These are phyloP conservation scores for Colletotrichum caudatum DNA, from an alignment of 2,329 filamentous ascomycete genomes.

Conservation along the genomic window DNA sequence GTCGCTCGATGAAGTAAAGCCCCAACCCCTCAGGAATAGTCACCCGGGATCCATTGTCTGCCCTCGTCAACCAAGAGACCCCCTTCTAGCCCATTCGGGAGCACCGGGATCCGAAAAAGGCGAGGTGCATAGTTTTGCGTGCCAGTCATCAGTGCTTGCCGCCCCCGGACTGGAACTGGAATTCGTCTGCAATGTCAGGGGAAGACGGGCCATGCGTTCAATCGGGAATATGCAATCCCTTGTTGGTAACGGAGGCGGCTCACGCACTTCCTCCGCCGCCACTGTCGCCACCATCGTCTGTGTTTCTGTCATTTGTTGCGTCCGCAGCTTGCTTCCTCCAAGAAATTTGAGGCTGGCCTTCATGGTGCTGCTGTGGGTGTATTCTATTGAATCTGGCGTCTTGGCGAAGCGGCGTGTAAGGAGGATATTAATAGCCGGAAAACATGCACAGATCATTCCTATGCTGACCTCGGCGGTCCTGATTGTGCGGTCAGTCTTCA, in stretches of 20 bases:
- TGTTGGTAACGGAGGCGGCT: too few relatives aligned
- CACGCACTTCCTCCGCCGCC: background rate
- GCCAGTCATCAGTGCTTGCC: background rate
- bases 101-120: background rate
- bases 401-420: background rate
- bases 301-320: background rate
- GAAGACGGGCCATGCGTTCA: background rate
- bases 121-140: background rate
- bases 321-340: background rate
- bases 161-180: too few relatives aligned
- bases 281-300: background rate
- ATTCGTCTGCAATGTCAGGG: background rate
- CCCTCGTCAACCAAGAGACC: background rate
- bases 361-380: background rate
- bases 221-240: background rate
- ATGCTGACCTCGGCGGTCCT: conserved; percentile 50
- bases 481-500: background rate
- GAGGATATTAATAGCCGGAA: conserved; percentile 46
- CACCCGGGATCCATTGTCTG: background rate
- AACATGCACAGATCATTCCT: conserved; percentile 50
- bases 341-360: background rate
- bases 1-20: background rate
- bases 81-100: background rate
- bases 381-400: background rate
- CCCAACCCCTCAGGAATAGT: background rate